These are phyloP conservation scores for Lolium perenne DNA, from an alignment of 176 grass and related monocot species.

Conservation along the genomic window DNA sequence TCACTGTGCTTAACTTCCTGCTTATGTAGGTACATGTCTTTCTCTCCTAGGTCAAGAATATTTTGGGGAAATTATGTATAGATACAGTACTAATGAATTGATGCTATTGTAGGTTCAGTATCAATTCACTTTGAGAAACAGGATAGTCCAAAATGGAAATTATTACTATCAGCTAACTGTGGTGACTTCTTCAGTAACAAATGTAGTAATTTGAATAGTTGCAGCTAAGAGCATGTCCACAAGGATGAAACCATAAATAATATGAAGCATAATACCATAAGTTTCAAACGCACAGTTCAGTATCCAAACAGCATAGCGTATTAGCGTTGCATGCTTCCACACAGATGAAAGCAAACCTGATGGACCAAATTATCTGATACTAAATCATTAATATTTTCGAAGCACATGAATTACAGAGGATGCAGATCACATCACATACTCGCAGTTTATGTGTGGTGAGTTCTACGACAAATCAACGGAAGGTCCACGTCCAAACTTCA, in stretches of 20 bases:
- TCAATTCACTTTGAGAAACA: not conserved
- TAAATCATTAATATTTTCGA: not conserved
- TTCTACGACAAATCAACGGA: not conserved
- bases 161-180: not conserved
- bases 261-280: not conserved
- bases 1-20: not conserved
- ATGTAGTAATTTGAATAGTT: constrained; percentile 2
- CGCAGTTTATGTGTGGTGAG: not conserved
- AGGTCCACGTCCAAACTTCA: not conserved
- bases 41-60: not conserved
- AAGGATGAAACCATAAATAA: not conserved
- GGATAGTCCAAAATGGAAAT: not conserved
- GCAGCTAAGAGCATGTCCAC: not conserved
- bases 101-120: not conserved
- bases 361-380: not conserved
- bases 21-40: not conserved
- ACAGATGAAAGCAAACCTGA: not conserved
- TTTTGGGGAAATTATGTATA: not conserved
- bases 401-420: not conserved
- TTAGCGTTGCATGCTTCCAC: not conserved
- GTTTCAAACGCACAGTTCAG: not conserved
- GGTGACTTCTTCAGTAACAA: not conserved
- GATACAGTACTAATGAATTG: not conserved
- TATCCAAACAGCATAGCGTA: not conserved
- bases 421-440: not conserved